Conservation (phyloP, 768 basidiomycete species). For the Agrocybe pediades region DNA sequence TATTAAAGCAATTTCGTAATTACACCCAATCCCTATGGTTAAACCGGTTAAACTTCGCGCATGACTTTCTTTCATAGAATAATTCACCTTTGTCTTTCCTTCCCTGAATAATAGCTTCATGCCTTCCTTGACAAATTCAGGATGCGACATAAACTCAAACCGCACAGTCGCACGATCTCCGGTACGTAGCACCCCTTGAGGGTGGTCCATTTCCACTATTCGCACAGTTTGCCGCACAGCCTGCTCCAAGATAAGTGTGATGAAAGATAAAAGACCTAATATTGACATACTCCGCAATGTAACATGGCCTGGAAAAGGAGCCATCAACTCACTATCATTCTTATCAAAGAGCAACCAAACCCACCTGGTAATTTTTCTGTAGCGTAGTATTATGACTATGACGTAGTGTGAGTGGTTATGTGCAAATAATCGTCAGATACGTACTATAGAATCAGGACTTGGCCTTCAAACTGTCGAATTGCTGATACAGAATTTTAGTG, state of each 20-base stretch:
- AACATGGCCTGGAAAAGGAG: constrained; percentile 70
- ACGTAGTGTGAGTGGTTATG: constrained; percentile 3
- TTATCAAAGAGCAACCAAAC: constrained; percentile 12
- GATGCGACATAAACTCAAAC: constrained; percentile 92
- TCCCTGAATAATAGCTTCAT: constrained; percentile 94
- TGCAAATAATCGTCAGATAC: constrained; percentile 23
- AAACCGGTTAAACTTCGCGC: constrained; percentile 1
- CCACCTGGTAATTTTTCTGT: constrained; percentile 90
- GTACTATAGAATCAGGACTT: constrained; percentile 91
- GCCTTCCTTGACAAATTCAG: constrained; percentile 91
- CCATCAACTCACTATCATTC: background rate
- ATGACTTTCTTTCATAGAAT: background rate
- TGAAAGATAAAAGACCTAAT: constrained; percentile 6
- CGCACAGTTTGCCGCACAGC: constrained; percentile 91
- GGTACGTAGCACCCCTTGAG: constrained; percentile 86
- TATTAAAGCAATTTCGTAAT: constrained; percentile 67
- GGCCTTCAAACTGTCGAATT: constrained; percentile 86
- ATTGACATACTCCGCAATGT: constrained; percentile 77
- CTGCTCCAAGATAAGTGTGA: constrained; percentile 34
- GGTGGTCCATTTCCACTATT: constrained; percentile 89
- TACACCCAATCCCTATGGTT: constrained; percentile 69
- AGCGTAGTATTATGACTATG: constrained; percentile 87
- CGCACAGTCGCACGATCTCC: constrained; percentile 94
- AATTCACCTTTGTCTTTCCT: constrained; percentile 87
- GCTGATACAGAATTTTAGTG: constrained; percentile 41